Conservation (phyloP, 2,329 filamentous ascomycete species). For the Colletotrichum cuscutae region DNA sequence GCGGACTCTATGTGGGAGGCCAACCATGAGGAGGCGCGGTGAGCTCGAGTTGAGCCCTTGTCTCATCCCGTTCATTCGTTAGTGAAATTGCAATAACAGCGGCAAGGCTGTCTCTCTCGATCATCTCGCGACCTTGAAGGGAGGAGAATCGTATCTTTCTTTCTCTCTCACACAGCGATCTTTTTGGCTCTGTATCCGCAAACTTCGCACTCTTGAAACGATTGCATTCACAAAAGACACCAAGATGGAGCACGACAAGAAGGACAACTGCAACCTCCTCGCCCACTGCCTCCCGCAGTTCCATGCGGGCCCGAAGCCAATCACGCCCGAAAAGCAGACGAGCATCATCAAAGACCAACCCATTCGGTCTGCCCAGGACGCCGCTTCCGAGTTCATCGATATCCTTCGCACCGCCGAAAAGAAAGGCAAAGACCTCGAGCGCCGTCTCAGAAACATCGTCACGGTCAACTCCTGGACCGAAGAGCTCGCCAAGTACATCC, state of each 20-base stretch:
- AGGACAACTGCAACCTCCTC: neutral
- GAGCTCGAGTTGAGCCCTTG: neutral
- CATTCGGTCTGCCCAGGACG: neutral
- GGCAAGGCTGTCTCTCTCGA: too few species aligned
- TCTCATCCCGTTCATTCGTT: neutral
- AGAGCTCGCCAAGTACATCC: slow-evolving; percentile 23
- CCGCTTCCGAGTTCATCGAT: slow-evolving; percentile 19
- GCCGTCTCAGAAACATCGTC: slow-evolving; percentile 13
- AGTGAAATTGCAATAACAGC: neutral
- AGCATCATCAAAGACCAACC: slow-evolving; percentile 9
- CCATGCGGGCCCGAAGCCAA: neutral
- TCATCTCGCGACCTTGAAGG: too few species aligned
- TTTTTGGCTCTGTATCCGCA: neutral
- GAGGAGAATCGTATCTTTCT: too few species aligned
- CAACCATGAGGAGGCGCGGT: neutral
- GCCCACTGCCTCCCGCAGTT: neutral
- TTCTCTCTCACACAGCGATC: neutral
- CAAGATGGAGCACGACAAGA: slow-evolving; percentile 1
- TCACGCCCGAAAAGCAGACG: neutral
- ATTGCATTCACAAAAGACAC: neutral
- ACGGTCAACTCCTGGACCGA: slow-evolving; percentile 27
- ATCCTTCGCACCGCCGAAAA: slow-evolving; percentile 21
- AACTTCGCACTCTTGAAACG: neutral
- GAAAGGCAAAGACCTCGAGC: slow-evolving; percentile 4
- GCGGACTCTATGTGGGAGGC: slow-evolving; percentile 16